Conservation (phyloP, 305 asterid species). For the Fraxinus velutina region DNA sequence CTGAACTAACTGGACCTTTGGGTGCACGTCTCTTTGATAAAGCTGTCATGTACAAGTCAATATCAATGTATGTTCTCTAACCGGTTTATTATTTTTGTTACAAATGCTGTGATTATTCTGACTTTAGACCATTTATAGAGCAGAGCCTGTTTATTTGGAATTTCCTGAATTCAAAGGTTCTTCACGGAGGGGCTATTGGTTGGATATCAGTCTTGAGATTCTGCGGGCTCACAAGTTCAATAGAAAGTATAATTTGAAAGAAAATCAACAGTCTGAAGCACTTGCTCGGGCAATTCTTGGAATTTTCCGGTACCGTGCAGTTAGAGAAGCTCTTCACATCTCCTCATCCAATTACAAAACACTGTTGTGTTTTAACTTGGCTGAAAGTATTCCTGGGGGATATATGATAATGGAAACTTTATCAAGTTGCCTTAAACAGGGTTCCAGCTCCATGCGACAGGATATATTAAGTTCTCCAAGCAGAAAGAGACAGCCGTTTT, state of each 20-base stretch:
- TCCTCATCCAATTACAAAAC: constrained; percentile 70
- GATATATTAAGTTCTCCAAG: constrained; percentile 52
- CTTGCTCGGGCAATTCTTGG: constrained; percentile 82
- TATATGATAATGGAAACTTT: constrained; percentile 69
- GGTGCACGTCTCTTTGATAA: constrained; percentile 93
- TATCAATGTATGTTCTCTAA: constrained; percentile 59
- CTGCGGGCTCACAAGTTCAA: constrained; percentile 64
- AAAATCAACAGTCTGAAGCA: constrained; percentile 62
- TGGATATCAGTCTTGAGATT: constrained; percentile 79
- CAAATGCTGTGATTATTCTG: constrained; percentile 30
- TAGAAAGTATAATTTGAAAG: constrained; percentile 64
- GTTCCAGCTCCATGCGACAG: constrained; percentile 30
- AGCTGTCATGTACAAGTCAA: constrained; percentile 93
- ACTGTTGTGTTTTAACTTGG: constrained; percentile 83
- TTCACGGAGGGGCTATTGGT: constrained; percentile 89
- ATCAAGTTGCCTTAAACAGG: constrained; percentile 51
- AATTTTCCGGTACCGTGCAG: constrained; percentile 70
- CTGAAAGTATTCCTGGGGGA: constrained; percentile 93
- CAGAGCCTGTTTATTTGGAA: constrained; percentile 85
- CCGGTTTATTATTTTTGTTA: constrained; percentile 26
- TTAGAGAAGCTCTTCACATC: constrained; percentile 68
- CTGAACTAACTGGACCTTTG: constrained; percentile 89
- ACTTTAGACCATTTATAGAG: constrained; percentile 45
- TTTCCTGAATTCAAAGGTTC: constrained; percentile 92
- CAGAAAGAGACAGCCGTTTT: constrained; percentile 39